phyloP scores from a whole-genome alignment of 192 early-diverging fungal species.

The Backusella luteola region DNA sequence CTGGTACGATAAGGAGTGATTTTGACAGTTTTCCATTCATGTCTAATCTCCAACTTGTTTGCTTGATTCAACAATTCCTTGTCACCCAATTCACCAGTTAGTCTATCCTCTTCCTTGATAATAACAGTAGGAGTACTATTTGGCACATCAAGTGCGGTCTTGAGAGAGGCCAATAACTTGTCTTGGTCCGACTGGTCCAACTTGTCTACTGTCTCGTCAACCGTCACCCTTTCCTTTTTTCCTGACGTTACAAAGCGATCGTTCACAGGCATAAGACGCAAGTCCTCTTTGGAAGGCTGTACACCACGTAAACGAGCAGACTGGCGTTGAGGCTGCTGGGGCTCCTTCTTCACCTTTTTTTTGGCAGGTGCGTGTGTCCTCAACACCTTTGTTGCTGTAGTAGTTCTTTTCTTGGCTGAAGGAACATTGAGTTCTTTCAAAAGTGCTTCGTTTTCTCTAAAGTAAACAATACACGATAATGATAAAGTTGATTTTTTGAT shows the following conservation, averaged over 20 bases:
- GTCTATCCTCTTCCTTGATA: slow-evolving; percentile 1
- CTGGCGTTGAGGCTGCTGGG: background rate
- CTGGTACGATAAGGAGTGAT: slow-evolving; percentile 48
- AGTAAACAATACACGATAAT: background rate
- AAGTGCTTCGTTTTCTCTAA: slow-evolving; percentile 24
- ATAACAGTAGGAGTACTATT: background rate
- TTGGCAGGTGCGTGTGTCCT: slow-evolving; percentile 11
- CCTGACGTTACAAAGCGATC: background rate
- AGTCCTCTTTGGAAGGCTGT: background rate
- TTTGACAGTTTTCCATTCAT: slow-evolving; percentile 51
- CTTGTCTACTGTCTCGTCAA: background rate
- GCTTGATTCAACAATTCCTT: slow-evolving; percentile 21
- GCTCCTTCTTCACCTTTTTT: slow-evolving; percentile 16
- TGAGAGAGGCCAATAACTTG: slow-evolving; percentile 8
- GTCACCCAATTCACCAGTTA: background rate
- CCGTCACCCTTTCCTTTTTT: background rate
- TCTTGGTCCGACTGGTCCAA: slow-evolving; percentile 13
- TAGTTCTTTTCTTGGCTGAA: background rate
- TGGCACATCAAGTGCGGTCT: background rate
- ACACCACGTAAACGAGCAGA: slow-evolving; percentile 22
- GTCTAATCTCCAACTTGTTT: slow-evolving; percentile 32
- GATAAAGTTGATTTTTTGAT: background rate
- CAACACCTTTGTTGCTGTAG: background rate
- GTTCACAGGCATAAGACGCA: background rate
- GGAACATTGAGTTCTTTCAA: slow-evolving; percentile 23